A percentile compares a stretch with the other conserved stretches of the same genome.
These are phyloP conservation scores for Backusella westeae DNA, from an alignment of 192 early-diverging fungal genomes.

Conservation along the genomic window DNA sequence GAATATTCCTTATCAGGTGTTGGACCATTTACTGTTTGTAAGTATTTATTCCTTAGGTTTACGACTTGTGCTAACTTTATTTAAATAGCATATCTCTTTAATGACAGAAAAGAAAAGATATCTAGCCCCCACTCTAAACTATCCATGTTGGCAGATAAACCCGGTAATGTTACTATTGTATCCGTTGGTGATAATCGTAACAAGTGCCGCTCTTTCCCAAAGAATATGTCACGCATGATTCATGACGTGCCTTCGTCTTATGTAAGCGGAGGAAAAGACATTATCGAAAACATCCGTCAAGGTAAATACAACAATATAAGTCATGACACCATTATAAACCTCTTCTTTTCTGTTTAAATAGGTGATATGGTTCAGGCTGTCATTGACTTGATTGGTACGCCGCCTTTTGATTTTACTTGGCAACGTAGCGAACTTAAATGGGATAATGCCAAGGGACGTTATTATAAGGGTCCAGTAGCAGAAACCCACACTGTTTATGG, in stretches of 20 bases:
- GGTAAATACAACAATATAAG: conserved; percentile 16
- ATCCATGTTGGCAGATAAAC: conserved; percentile 40
- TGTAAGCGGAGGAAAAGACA: conserved; percentile 41
- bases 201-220: conserved; percentile 39
- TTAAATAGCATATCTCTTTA: conserved; percentile 33
- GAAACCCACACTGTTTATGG: conserved; percentile 39
- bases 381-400: conserved; percentile 43
- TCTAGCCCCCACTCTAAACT: conserved; percentile 21
- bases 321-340: background rate
- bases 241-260: conserved; percentile 39
- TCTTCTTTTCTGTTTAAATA: background rate
- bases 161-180: conserved; percentile 47
- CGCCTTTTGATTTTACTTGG: conserved; percentile 49
- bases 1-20: conserved; percentile 32
- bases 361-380: conserved; percentile 43
- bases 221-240: conserved; percentile 36
- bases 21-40: conserved; percentile 36
- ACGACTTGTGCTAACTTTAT: background rate
- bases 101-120: conserved; percentile 23
- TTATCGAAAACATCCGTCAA: conserved; percentile 42
- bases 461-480: conserved; percentile 34
- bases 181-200: conserved; percentile 44
- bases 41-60: background rate
- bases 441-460: conserved; percentile 26
- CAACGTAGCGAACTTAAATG: conserved; percentile 38